These are phyloP conservation scores for Stephania japonica DNA, from an alignment of 164 flowering plant genomes.

Conservation along the genomic window DNA sequence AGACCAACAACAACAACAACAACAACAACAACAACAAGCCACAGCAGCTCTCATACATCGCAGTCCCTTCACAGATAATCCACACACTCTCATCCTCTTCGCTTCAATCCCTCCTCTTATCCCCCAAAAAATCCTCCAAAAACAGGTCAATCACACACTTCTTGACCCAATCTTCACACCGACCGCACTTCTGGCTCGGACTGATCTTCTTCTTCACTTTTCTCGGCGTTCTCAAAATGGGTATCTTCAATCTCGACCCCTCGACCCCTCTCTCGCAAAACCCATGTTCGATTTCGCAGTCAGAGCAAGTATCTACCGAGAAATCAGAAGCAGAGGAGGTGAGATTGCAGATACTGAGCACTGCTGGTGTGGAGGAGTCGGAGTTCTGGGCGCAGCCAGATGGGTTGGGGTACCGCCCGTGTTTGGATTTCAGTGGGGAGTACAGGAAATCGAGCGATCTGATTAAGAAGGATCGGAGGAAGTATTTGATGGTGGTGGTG, in stretches of 20 bases:
- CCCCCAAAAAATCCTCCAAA: constrained; percentile 34
- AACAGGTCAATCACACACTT: neutral
- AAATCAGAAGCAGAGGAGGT: constrained; percentile 7
- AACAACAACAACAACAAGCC: constrained; percentile 16
- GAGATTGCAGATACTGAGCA: neutral
- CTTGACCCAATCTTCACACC: constrained; percentile 14
- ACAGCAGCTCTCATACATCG: constrained; percentile 37
- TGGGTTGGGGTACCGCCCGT: constrained; percentile 72
- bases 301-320: neutral
- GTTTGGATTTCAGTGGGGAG: constrained; percentile 55
- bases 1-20: constrained; percentile 19
- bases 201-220: constrained; percentile 42
- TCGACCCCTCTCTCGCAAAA: constrained; percentile 32
- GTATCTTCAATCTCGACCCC: constrained; percentile 31
- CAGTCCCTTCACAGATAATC: constrained; percentile 48
- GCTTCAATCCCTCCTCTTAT: constrained; percentile 32
- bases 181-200: constrained; percentile 23
- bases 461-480: constrained; percentile 47
- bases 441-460: constrained; percentile 35
- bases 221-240: constrained; percentile 43
- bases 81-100: constrained; percentile 41
- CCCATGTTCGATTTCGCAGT: constrained; percentile 36
- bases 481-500: constrained; percentile 84
- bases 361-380: neutral
- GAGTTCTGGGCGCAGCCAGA: constrained; percentile 91